These are phyloP conservation scores for Ceratocystis papillata DNA, from an alignment of 2,329 filamentous ascomycete species.

Conservation along the genomic window DNA sequence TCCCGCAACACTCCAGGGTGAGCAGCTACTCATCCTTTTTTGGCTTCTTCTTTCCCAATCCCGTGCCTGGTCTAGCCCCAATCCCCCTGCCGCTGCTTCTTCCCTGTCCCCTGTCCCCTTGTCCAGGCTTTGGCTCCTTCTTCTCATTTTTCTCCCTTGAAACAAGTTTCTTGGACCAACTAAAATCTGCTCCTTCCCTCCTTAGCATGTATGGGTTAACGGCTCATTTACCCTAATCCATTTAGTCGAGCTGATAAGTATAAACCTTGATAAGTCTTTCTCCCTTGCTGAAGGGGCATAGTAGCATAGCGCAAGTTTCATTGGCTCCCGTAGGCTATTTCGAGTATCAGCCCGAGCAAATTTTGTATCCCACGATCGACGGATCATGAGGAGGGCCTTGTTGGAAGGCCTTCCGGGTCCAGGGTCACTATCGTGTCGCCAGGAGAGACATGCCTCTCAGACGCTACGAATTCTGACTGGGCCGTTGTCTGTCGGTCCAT, in stretches of 20 bases:
- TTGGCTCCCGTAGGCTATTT: background rate
- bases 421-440: too few species aligned
- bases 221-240: background rate
- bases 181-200: background rate
- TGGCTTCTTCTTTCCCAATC: background rate
- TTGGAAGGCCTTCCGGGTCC: too few species aligned
- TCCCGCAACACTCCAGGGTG: too few species aligned
- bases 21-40: background rate
- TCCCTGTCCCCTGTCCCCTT: background rate
- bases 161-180: constrained; percentile 10
- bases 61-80: background rate
- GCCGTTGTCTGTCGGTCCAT: too few species aligned
- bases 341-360: background rate
- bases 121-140: background rate
- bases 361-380: background rate
- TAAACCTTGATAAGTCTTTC: background rate
- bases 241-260: background rate
- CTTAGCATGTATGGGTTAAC: background rate
- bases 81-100: background rate
- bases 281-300: background rate
- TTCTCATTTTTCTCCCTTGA: constrained; percentile 3
- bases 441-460: too few species aligned
- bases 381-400: too few species aligned
- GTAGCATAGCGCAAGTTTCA: constrained; percentile 3
- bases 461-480: too few species aligned